phyloP scores from a whole-genome alignment of 371 early-diverging fungal species.

The Actinomortierella wolfii region DNA sequence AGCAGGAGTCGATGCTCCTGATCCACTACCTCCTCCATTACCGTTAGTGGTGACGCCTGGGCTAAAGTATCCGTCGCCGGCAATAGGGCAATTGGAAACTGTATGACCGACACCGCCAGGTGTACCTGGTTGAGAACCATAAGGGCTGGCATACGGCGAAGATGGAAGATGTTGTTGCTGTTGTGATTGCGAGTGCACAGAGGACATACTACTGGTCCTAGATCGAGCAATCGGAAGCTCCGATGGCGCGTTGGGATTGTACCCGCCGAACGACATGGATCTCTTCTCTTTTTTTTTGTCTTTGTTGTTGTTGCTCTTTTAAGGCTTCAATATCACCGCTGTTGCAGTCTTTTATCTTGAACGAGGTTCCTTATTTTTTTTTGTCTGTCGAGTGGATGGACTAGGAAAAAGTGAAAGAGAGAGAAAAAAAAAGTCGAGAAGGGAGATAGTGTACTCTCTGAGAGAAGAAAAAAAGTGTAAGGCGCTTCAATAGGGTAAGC shows the following conservation, averaged over 20 bases:
- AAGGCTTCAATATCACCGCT: too few relatives aligned
- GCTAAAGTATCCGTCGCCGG: slow-evolving; percentile 10
- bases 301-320: too few relatives aligned
- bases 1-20: slow-evolving; percentile 20
- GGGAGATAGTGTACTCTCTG: too few relatives aligned
- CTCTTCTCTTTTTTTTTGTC: too few relatives aligned
- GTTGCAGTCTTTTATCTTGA: too few relatives aligned
- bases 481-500: too few relatives aligned
- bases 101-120: slow-evolving; percentile 8
- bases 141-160: slow-evolving; percentile 10
- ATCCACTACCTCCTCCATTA: slow-evolving; percentile 12
- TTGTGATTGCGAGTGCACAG: slow-evolving; percentile 24
- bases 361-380: too few relatives aligned
- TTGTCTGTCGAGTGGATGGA: too few relatives aligned
- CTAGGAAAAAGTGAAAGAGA: neutral
- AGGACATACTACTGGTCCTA: slow-evolving; percentile 29
- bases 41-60: neutral
- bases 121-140: slow-evolving; percentile 27
- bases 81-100: neutral
- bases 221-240: slow-evolving; percentile 36
- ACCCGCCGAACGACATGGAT: slow-evolving; percentile 34
- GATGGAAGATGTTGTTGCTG: slow-evolving; percentile 6
- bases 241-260: slow-evolving; percentile 24
- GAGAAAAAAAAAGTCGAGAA: neutral
- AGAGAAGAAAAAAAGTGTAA: too few relatives aligned